Base-by-base conservation (phyloP, 2,329 filamentous ascomycete species). In the Scedosporium boydii region DNA sequence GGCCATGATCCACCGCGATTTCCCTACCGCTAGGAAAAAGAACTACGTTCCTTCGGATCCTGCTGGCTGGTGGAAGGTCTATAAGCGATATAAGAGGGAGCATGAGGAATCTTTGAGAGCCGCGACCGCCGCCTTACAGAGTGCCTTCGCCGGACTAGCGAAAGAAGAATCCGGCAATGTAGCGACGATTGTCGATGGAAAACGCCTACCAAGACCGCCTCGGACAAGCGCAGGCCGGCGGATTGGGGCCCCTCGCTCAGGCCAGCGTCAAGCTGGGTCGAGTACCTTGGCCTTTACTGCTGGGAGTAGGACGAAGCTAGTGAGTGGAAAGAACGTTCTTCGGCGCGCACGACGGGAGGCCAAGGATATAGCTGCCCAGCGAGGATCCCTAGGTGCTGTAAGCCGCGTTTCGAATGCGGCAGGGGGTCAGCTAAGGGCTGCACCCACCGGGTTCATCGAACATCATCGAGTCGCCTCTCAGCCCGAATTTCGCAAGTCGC, bases 51-150 rank as follows among this genome's bases (percentile, higher is more conserved):
- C 90, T 0, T 80, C 81, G 62, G 82, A 90, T 65, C 84, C 87
- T 0, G 78, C 78, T 42, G 86, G 85, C 64, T 97, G 92, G 92
- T 85, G 87, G 71, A 85, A 88, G 62, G 80, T 96, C 14, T 97
- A 96, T 76, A 78, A 81, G 66, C 85, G 86, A 65, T 87, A 93
- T 70, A 81, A 84, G 66, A 78, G 77, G 51, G 78, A 87, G 65
- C 82, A 86, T 44, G 77, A 83, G 41, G 75, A 80, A 60, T 79
- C 83, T 60, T 79, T 88, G 6, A 14, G 59, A 27, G 51, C 26
- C 21, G 60, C 60, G 23, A 62, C 38, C 3, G 55, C 60, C 3
- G 53, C 60, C 12, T 21, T 62, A 38, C 58, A 62, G 18, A 48
- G 18, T 21, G 60, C 60, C 12, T 62, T 62, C 18, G 42, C 44